A percentile compares a stretch with the other conserved stretches of the same genome.
Evolutionary conservation across 371 early-diverging fungal genomes (phyloP).

Genomic region (Mucor mucedo): DNA sequence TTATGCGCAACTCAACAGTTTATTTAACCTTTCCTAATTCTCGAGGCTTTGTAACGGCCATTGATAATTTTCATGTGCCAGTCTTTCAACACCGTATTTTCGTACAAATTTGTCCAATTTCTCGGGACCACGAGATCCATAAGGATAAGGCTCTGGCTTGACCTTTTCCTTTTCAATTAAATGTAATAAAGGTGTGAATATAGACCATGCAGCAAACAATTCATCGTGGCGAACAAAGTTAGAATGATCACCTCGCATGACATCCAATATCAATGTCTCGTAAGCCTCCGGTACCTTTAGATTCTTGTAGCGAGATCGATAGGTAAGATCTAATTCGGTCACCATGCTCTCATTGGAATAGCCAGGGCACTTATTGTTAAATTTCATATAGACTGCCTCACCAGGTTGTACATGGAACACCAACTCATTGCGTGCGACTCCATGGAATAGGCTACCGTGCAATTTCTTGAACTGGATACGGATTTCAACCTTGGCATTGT

Average conservation of each 20-base stretch:
- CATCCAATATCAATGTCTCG: conserved; percentile 90
- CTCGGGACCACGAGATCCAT: conserved; percentile 89
- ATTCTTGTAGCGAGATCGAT: conserved; percentile 83
- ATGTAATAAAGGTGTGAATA: conserved; percentile 95
- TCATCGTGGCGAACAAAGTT: conserved; percentile 98
- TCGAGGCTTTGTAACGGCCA: conserved; percentile 31
- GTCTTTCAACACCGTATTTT: conserved; percentile 59
- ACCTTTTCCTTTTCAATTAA: conserved; percentile 77
- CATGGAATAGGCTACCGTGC: conserved; percentile 73
- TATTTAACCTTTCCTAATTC: conserved; percentile 5
- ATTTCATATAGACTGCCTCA: conserved; percentile 95
- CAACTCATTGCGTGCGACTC: conserved; percentile 88
- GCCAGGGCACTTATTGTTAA: conserved; percentile 92
- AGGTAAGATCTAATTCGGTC: conserved; percentile 92
- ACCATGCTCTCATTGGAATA: conserved; percentile 70
- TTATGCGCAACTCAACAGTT: background rate
- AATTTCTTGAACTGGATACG: conserved; percentile 95
- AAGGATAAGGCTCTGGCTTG: conserved; percentile 80
- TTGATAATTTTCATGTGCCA: conserved; percentile 21
- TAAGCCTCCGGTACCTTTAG: conserved; percentile 95
- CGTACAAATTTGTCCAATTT: conserved; percentile 73
- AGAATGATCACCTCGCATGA: conserved; percentile 88
- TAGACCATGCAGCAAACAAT: conserved; percentile 94
- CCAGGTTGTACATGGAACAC: conserved; percentile 94
- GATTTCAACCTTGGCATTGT: conserved; percentile 89